phyloP scores from a whole-genome alignment of 306 rosid genomes.

The Quercus wislizeni region DNA sequence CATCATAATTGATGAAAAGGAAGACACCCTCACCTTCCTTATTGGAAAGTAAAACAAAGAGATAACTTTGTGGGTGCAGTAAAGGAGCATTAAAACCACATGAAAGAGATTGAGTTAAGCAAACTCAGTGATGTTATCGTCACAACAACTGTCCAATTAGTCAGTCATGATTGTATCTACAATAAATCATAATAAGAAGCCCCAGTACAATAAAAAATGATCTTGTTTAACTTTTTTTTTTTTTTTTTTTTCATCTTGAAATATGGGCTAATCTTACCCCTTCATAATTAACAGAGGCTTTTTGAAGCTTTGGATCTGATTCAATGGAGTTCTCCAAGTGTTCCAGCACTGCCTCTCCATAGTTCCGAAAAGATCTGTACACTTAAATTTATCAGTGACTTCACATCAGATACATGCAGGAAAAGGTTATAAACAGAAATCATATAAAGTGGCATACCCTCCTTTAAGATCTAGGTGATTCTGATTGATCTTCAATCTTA shows the following conservation, averaged over 20 bases:
- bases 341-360: slow-evolving; percentile 87
- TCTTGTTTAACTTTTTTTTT: not conserved
- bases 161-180: not conserved
- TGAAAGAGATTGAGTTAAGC: not conserved
- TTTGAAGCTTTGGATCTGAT: slow-evolving; percentile 57
- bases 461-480: slow-evolving; percentile 82
- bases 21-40: not conserved
- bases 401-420: slow-evolving; percentile 14
- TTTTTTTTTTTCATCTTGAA: not conserved
- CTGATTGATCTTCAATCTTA: slow-evolving; percentile 86
- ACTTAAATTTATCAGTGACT: slow-evolving; percentile 30
- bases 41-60: not conserved
- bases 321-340: slow-evolving; percentile 59
- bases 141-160: not conserved
- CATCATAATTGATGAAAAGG: not conserved
- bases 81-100: not conserved
- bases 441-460: slow-evolving; percentile 49
- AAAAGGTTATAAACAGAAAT: slow-evolving; percentile 12
- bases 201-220: too few species aligned
- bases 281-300: slow-evolving; percentile 84
- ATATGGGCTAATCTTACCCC: slow-evolving; percentile 53
- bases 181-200: not conserved
- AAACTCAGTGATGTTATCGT: not conserved
- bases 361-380: slow-evolving; percentile 82
- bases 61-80: not conserved